These are phyloP conservation scores for Polytrichum formosum DNA, from an alignment of 225 moss, liverwort and hornwort genomes.

Conservation along the genomic window DNA sequence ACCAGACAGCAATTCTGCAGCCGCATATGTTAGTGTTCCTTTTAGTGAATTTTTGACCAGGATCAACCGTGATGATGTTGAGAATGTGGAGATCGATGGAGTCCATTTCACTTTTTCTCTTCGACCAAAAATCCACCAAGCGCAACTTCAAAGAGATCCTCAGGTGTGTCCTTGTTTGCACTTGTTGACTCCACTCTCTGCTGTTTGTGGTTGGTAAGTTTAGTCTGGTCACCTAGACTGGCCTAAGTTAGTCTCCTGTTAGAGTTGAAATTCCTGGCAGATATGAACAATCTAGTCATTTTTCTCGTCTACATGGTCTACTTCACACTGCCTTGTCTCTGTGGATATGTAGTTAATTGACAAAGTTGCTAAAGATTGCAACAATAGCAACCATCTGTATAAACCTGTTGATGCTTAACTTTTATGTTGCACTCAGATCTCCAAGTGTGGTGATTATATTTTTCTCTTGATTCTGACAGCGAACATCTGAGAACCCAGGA, in stretches of 20 bases:
- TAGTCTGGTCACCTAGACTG: too few relatives aligned
- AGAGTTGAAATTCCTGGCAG: too few relatives aligned
- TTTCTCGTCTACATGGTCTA: too few relatives aligned
- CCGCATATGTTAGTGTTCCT: constrained; percentile 73
- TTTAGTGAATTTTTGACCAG: constrained; percentile 91
- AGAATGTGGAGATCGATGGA: constrained; percentile 89
- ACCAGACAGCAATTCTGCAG: constrained; percentile 58
- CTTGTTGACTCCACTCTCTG: neutral
- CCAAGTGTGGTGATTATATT: neutral
- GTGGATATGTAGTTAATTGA: too few relatives aligned
- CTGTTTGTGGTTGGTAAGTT: neutral
- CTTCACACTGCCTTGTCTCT: too few relatives aligned
- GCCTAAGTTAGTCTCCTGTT: too few relatives aligned
- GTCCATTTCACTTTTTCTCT: constrained; percentile 83
- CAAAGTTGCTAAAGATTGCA: too few relatives aligned
- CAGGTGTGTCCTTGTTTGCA: constrained; percentile 22
- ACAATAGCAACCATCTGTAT: too few relatives aligned
- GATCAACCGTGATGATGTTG: constrained; percentile 68
- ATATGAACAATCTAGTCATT: too few relatives aligned
- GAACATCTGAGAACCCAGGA: neutral
- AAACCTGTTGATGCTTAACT: too few relatives aligned
- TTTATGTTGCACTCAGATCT: neutral
- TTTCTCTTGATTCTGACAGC: neutral
- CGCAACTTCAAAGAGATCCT: constrained; percentile 29
- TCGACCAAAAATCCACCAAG: constrained; percentile 50